These are phyloP conservation scores for Exophiala sp. DNA, from an alignment of 2,329 filamentous ascomycete species.

Conservation along the genomic window DNA sequence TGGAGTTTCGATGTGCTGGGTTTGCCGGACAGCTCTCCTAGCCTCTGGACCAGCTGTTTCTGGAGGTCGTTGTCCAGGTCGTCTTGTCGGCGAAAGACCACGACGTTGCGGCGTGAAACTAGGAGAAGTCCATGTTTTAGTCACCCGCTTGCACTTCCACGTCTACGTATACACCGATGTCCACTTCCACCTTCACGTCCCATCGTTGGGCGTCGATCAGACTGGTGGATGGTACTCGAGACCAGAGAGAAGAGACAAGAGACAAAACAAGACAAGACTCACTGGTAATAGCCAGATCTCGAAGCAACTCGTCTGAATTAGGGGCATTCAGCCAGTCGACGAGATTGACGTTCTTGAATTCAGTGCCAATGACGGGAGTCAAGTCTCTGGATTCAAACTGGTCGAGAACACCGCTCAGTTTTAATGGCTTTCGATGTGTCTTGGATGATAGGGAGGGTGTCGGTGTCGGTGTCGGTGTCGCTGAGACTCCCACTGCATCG, in stretches of 20 bases:
- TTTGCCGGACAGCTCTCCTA: slow-evolving; percentile 56
- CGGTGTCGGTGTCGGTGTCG: neutral
- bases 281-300: slow-evolving; percentile 64
- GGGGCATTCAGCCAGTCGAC: slow-evolving; percentile 49
- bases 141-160: no score
- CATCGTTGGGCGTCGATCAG: no score
- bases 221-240: no score
- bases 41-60: slow-evolving; percentile 56
- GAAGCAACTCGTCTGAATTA: slow-evolving; percentile 59
- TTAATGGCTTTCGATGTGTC: slow-evolving; percentile 34
- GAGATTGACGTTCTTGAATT: slow-evolving; percentile 42
- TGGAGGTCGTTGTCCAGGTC: slow-evolving; percentile 56
- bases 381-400: slow-evolving; percentile 44
- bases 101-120: slow-evolving; percentile 53
- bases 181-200: no score
- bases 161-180: no score
- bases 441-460: no score
- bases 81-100: slow-evolving; percentile 64
- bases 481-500: neutral
- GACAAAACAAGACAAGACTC: slow-evolving; percentile 28
- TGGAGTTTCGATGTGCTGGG: slow-evolving; percentile 53
- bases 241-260: no score
- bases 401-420: slow-evolving; percentile 39
- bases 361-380: slow-evolving; percentile 48
- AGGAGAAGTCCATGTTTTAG: no score